A percentile compares a stretch with the other conserved stretches of the same genome.
These are phyloP conservation scores for Calonectria pseudoturangicola DNA, from an alignment of 2,329 filamentous ascomycete genomes.

Conservation along the genomic window DNA sequence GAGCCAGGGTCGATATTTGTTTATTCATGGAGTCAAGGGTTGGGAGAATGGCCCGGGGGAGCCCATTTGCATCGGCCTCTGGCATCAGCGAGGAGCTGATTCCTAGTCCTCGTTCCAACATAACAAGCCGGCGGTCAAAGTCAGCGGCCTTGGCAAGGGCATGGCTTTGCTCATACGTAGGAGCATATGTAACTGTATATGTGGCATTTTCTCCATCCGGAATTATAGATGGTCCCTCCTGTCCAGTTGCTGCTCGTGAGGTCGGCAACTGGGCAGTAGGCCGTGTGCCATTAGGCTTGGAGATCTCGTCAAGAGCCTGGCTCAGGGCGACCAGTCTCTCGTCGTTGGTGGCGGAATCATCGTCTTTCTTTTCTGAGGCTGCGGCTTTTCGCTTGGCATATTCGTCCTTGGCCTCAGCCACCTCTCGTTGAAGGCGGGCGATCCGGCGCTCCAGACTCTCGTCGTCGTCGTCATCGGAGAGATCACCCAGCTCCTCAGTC, in stretches of 20 bases:
- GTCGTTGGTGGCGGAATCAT: conserved; percentile 65
- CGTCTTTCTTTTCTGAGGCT: conserved; percentile 65
- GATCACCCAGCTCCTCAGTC: conserved; percentile 81
- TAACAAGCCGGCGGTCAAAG: conserved; percentile 87
- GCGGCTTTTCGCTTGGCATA: conserved; percentile 73
- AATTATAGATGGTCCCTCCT: conserved; percentile 47
- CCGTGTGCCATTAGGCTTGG: conserved; percentile 53
- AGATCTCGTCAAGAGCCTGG: conserved; percentile 81
- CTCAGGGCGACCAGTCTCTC: conserved; percentile 78
- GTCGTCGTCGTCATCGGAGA: conserved; percentile 83
- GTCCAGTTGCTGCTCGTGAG: conserved; percentile 30
- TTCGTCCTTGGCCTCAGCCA: conserved; percentile 82
- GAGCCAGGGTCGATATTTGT: conserved; percentile 84
- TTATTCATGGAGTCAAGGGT: conserved; percentile 87
- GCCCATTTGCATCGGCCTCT: conserved; percentile 73
- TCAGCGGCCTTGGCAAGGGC: conserved; percentile 87
- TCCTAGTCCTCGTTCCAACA: conserved; percentile 88
- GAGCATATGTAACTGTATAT: conserved; percentile 80
- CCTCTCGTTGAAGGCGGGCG: conserved; percentile 87
- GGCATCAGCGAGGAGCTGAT: conserved; percentile 82
- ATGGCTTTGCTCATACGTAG: conserved; percentile 79
- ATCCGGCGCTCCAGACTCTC: conserved; percentile 87
- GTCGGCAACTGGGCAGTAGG: conserved; percentile 41
- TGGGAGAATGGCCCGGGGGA: conserved; percentile 84
- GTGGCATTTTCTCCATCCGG: conserved; percentile 63